These are phyloP conservation scores for Colletotrichum chrysophilum DNA, from an alignment of 2,329 filamentous ascomycete species.

Conservation along the genomic window DNA sequence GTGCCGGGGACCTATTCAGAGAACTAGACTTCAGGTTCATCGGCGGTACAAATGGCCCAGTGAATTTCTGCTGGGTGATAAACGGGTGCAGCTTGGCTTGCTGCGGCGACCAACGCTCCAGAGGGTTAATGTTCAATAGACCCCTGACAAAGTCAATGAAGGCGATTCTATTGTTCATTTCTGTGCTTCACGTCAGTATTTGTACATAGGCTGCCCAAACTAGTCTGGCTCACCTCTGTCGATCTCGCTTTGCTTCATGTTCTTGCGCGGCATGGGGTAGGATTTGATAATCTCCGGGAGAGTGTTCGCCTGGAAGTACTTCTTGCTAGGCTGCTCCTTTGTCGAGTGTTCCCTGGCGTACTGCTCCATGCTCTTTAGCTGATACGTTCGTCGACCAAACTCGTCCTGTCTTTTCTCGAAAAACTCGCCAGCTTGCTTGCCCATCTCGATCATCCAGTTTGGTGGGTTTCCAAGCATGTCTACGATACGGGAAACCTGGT, in stretches of 20 bases:
- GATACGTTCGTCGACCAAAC: conserved; percentile 87
- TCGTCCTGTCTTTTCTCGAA: conserved; percentile 94
- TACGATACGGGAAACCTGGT: conserved; percentile 94
- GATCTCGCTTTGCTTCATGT: conserved; percentile 97
- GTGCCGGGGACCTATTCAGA: conserved; percentile 84
- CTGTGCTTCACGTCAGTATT: conserved; percentile 51
- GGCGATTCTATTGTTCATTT: conserved; percentile 97
- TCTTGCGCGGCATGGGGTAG: conserved; percentile 98
- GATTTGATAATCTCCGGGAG: conserved; percentile 97
- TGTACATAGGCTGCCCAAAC: neutral
- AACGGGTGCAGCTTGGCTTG: conserved; percentile 98
- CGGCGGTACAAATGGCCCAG: conserved; percentile 92
- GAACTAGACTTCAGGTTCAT: conserved; percentile 94
- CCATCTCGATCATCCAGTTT: conserved; percentile 99
- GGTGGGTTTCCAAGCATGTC: conserved; percentile 98
- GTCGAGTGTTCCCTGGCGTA: conserved; percentile 95
- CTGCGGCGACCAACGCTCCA: conserved; percentile 97
- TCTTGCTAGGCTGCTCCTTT: conserved; percentile 99
- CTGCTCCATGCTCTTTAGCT: conserved; percentile 96
- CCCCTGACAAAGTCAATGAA: conserved; percentile 99
- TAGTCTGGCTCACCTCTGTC: conserved; percentile 74
- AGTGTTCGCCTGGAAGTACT: conserved; percentile 95
- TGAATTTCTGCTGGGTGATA: conserved; percentile 98
- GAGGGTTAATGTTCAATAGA: conserved; percentile 89
- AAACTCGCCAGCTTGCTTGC: conserved; percentile 96